Percentiles rank a stretch among this genome's conserved stretches.
phyloP scores from a whole-genome alignment of 257 asterid species.

The Catharanthus roseus region DNA sequence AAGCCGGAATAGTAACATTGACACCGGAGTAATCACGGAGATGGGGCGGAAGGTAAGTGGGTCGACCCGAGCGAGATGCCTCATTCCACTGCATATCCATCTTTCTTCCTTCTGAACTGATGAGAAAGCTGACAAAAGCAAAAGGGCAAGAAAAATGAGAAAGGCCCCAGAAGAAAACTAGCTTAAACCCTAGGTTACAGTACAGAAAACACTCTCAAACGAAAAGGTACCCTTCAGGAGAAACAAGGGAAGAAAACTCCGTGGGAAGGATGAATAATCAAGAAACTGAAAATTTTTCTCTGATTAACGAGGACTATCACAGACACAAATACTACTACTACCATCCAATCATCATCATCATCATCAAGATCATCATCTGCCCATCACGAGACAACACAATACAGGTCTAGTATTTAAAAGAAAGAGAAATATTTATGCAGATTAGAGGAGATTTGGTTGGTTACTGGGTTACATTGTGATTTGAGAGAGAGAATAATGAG shows the following conservation, averaged over 20 bases:
- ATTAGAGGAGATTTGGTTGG: neutral
- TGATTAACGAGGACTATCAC: neutral
- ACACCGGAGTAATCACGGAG: constrained; percentile 25
- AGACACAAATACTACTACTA: neutral
- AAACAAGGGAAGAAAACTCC: neutral
- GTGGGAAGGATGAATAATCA: neutral
- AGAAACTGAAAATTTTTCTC: neutral
- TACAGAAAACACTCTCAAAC: neutral
- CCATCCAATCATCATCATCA: neutral
- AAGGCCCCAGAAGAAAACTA: neutral
- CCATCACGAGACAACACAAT: neutral
- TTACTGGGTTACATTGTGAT: neutral
- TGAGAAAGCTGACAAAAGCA: neutral
- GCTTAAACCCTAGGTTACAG: constrained; percentile 7
- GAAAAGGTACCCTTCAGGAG: neutral
- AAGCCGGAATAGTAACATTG: constrained; percentile 18
- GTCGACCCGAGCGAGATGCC: constrained; percentile 15
- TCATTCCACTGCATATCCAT: constrained; percentile 22
- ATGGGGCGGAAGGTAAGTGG: constrained; percentile 37
- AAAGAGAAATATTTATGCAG: neutral
- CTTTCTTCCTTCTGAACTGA: neutral
- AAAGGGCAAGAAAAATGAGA: neutral
- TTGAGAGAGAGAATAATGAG: neutral
- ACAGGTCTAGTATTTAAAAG: too few species aligned
- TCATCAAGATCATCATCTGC: neutral